Base-by-base conservation (phyloP, 352 stramenopile genomes). In the Phytopythium kandeliae region DNA sequence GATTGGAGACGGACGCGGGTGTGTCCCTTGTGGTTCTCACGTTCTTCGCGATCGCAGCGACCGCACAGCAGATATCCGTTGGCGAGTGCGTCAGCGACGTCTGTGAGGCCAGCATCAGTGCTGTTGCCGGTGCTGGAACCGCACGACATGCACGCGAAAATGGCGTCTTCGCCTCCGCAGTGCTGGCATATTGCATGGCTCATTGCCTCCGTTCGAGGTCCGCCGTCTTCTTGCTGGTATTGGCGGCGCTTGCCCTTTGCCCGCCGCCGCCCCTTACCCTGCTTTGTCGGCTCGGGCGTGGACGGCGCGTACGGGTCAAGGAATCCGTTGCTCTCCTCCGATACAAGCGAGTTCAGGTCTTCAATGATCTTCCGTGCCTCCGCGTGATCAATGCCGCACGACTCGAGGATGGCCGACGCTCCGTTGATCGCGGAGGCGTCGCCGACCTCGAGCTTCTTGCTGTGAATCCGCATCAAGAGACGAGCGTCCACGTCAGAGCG, bases 391-490 rank as follows among this genome's bases (percentile, higher is more conserved):
- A 92, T 75, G 4, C 74, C 77, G 56, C 82, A 92, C 24, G 78
- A 61, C n/a, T 74, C 62, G 22, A 92, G 63, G 51, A 92, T 92
- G 37, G 80, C 60, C 0, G 84, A 61, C 4, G 82, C 78, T 21
- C 78, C 78, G 33, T 76, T 72, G 13, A 90, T 69, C 0, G 82
- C 79, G 0, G 71, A 86, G 13, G 68, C 56, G 33, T 90, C 79
- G 42, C 82, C 78, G 9, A 92, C 73, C 51, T 92, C 71, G 13
- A 92, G 56, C 54, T 90, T 90, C 57, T 90, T 89, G 57, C 72
- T 85, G 47, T 16, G n/a, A 15, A 25, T 24, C 25, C 0, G 4
- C 13, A 4, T 11, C 6, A 16, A 10, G 13, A 42, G 4, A 15
- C 10, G 3, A 12, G 6, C 1, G 19, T 26, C 16, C 3, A 19